Evolutionary conservation across 306 rosid species (phyloP).

Genomic region (Castanea crenata): DNA sequence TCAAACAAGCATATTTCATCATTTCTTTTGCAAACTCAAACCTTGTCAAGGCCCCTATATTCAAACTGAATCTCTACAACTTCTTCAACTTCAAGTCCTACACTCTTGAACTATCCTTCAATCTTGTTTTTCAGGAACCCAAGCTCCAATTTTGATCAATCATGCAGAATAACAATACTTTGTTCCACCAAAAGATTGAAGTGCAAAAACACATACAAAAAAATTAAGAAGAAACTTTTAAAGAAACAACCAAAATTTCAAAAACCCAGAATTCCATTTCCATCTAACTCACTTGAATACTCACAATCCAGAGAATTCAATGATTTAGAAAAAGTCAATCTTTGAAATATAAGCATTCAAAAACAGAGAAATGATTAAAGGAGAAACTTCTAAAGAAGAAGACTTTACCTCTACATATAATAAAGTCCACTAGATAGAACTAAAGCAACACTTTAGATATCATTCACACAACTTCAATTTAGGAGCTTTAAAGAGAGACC

Average conservation of each 20-base stretch:
- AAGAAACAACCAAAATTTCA: background rate
- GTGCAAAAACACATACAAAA: background rate
- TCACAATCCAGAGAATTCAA: background rate
- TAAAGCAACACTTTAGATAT: background rate
- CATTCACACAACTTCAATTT: background rate
- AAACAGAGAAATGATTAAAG: background rate
- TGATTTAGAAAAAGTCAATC: background rate
- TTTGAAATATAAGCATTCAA: background rate
- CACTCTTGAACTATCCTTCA: background rate
- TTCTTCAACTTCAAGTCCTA: background rate
- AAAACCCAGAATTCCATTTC: slow-evolving; percentile 16
- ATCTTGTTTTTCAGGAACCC: background rate
- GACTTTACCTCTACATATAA: slow-evolving; percentile 27
- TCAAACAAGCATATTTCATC: background rate
- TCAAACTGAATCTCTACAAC: background rate
- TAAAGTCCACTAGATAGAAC: slow-evolving; percentile 1
- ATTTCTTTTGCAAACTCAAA: background rate
- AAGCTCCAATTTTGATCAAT: background rate
- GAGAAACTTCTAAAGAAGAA: background rate
- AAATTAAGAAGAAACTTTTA: background rate
- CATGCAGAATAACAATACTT: background rate
- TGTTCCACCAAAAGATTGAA: background rate
- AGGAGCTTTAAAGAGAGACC: slow-evolving; percentile 3
- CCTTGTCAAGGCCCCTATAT: background rate
- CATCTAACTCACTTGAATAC: background rate